Conservation (phyloP, 164 flowering plant species). For the Saururus chinensis region DNA sequence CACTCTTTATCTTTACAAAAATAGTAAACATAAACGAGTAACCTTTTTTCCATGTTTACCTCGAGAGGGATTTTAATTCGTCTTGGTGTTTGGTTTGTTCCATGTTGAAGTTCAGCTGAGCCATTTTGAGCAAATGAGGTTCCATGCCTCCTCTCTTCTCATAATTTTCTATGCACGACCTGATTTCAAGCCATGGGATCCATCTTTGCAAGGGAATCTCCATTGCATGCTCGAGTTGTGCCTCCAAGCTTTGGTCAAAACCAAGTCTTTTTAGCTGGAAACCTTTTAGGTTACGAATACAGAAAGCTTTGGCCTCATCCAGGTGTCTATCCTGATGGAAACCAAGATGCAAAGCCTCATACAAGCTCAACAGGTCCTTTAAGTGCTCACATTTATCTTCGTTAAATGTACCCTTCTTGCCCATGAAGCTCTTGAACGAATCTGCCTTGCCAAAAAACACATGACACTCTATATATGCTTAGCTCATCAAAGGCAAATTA, state of each 20-base stretch:
- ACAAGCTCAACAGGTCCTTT: constrained; percentile 21
- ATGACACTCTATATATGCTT: too few relatives aligned
- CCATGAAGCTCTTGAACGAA: constrained; percentile 21
- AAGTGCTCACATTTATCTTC: constrained; percentile 6
- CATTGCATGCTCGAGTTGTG: not conserved
- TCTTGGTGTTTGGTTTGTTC: not conserved
- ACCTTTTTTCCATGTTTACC: not conserved
- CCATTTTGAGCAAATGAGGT: not conserved
- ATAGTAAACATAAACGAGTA: too few relatives aligned
- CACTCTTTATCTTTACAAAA: too few relatives aligned
- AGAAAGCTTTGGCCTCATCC: constrained; percentile 28
- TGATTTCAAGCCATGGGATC: not conserved
- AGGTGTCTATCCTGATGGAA: constrained; percentile 37
- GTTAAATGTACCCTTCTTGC: constrained; percentile 21
- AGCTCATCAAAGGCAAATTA: too few relatives aligned
- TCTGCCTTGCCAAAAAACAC: constrained; percentile 7
- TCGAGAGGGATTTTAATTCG: not conserved
- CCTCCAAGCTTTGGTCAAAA: not conserved
- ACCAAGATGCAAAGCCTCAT: constrained; percentile 27
- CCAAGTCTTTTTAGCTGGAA: not conserved
- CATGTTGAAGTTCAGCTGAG: not conserved
- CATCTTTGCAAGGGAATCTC: not conserved
- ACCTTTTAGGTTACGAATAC: not conserved
- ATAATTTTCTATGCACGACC: not conserved
- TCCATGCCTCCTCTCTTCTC: not conserved